Evolutionary conservation across 2,329 filamentous ascomycete species (phyloP).

Genomic region (Fusarium foetens): DNA sequence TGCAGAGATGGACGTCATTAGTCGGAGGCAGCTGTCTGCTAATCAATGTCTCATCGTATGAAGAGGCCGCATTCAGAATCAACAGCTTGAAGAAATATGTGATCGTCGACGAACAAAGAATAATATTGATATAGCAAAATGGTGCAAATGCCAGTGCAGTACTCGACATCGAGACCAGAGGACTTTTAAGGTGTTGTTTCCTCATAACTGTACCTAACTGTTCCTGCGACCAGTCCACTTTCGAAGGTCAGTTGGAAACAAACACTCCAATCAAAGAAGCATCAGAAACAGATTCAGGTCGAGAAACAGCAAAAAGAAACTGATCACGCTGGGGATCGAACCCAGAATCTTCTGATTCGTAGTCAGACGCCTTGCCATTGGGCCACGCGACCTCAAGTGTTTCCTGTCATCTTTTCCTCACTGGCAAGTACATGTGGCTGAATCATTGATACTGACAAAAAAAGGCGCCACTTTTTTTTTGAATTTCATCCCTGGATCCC

Average conservation of each 20-base stretch:
- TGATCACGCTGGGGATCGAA: conserved; percentile 44
- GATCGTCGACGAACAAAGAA: neutral
- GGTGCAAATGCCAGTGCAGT: neutral
- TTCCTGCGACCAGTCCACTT: too few relatives aligned
- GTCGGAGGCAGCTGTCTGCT: neutral
- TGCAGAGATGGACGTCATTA: neutral
- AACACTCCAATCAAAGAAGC: neutral
- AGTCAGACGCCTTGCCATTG: conserved; percentile 45
- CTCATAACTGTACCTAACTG: neutral
- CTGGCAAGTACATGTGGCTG: neutral
- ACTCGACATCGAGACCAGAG: neutral
- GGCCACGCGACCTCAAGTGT: conserved; percentile 24
- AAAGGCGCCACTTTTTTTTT: neutral
- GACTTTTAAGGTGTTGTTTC: accelerated
- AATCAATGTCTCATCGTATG: conserved; percentile 1
- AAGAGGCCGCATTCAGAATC: neutral
- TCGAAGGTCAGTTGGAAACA: neutral
- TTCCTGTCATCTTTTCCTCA: accelerated
- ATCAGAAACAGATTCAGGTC: neutral
- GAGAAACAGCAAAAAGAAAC: neutral
- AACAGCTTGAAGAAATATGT: neutral
- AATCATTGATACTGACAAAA: accelerated
- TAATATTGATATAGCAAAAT: neutral
- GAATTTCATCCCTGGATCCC: conserved; percentile 10
- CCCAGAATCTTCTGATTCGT: conserved; percentile 46